These are phyloP conservation scores for Avicennia marina DNA, from an alignment of 257 asterid species.

Conservation along the genomic window DNA sequence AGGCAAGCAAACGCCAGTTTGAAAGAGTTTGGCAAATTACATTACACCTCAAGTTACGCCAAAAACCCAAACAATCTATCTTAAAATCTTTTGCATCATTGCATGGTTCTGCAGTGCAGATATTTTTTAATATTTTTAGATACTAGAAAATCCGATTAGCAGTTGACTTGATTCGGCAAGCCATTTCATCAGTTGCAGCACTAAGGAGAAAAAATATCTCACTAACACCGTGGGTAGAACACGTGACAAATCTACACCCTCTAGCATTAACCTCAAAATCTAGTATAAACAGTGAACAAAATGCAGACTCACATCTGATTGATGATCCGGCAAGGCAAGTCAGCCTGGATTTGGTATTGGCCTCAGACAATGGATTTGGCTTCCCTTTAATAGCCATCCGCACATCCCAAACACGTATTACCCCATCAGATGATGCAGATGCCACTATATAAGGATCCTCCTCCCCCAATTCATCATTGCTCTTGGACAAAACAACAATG, in stretches of 20 bases:
- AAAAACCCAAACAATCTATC: background rate
- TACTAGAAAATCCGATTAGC: background rate
- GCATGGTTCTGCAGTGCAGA: background rate
- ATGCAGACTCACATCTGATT: slow-evolving; percentile 52
- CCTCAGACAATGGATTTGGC: slow-evolving; percentile 60
- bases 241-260: background rate
- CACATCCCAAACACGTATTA: slow-evolving; percentile 87
- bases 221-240: background rate
- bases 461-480: slow-evolving; percentile 31
- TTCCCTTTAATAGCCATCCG: slow-evolving; percentile 50
- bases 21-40: background rate
- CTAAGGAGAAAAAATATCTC: background rate
- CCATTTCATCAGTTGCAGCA: background rate
- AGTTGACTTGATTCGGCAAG: background rate
- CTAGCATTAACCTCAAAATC: background rate
- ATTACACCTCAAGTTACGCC: background rate
- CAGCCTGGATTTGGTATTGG: slow-evolving; percentile 79
- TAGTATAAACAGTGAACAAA: background rate
- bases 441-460: slow-evolving; percentile 70
- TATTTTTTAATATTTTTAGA: background rate
- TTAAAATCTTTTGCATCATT: background rate
- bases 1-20: background rate
- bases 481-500: slow-evolving; percentile 61
- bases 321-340: slow-evolving; percentile 98
- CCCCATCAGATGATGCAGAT: slow-evolving; percentile 95